Evolutionary conservation across 1,284 basidiomycete species (phyloP), one percentile per base, ranked within the genome.

Genomic region (Tilletiaria anomala): DNA sequence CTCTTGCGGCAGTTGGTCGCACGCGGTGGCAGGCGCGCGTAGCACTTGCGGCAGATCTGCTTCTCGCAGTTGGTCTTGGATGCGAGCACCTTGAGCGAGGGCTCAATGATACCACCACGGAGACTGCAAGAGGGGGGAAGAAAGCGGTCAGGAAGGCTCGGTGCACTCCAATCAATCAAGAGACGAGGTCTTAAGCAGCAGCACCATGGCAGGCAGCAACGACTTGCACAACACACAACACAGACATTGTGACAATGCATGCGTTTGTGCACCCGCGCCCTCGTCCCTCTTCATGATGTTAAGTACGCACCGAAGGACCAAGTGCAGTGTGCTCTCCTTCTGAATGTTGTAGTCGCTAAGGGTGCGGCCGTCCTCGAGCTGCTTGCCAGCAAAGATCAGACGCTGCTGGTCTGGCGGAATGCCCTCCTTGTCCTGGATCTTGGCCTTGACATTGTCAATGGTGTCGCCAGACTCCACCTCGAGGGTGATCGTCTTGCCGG

Each of bases 91-190:
- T 94, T 94, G 68, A 97, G 75, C 60, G 91, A 94, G 54, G 91
- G 91, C 75, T 97, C 91, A 61, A 97, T 97, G 75, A 97, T 87
- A 54, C 91, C 91, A 61, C 91, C 88, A 73, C 88, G 85, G 61
- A 94, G 83, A 75, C 83, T 83, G 53, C n/a, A 44, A 15, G 38
- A 19, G 16, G 11, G 33, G 23, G 45, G 12, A 44, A 39, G 32
- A 19, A 18, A 31, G 35, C n/a, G n/a, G n/a, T n/a, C n/a, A n/a
- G n/a, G n/a, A n/a, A n/a, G n/a, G n/a, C n/a, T n/a, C n/a, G n/a
- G n/a, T n/a, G n/a, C n/a, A n/a, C n/a, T n/a, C n/a, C n/a, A n/a
- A n/a, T n/a, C n/a, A n/a, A n/a, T n/a, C n/a, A n/a, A n/a, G n/a
- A n/a, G n/a, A n/a, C n/a, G n/a, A n/a, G n/a, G n/a, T n/a, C n/a